These are phyloP conservation scores for Mediolabrus comicus DNA, from an alignment of 108 stramenopile species.

Conservation along the genomic window DNA sequence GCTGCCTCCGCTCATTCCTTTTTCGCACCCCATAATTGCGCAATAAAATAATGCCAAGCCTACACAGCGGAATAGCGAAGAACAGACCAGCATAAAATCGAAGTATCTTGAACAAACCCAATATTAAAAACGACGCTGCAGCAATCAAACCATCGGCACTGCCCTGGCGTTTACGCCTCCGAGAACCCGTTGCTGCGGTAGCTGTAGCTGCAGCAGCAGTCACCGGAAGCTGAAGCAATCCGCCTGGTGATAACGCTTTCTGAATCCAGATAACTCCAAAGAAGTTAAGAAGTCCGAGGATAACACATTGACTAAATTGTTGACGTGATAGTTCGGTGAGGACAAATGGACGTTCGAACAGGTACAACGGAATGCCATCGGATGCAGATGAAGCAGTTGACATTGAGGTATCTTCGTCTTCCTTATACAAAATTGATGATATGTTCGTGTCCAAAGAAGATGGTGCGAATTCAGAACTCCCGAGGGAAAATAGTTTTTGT, in stretches of 20 bases:
- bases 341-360: conserved; percentile 51
- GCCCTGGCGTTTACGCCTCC: conserved; percentile 1
- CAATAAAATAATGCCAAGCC: conserved; percentile 48
- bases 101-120: conserved; percentile 43
- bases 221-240: conserved; percentile 43
- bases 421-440: conserved; percentile 30
- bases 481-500: conserved; percentile 7
- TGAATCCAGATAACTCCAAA: conserved; percentile 73
- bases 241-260: conserved; percentile 59
- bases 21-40: conserved; percentile 10
- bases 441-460: conserved; percentile 14
- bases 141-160: conserved; percentile 7
- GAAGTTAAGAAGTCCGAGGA: conserved; percentile 66
- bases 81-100: conserved; percentile 73
- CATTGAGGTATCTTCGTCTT: conserved; percentile 6
- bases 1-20: conserved; percentile 27
- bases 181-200: not conserved
- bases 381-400: conserved; percentile 24
- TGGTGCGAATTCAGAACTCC: conserved; percentile 33
- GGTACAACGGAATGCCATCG: conserved; percentile 42
- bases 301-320: conserved; percentile 66
- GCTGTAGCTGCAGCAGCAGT: not conserved
- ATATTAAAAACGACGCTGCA: conserved; percentile 12
- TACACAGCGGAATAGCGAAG: conserved; percentile 48
- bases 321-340: conserved; percentile 57